Base-by-base conservation (phyloP, 352 stramenopile genomes). In the Lagenidium giganteum region DNA sequence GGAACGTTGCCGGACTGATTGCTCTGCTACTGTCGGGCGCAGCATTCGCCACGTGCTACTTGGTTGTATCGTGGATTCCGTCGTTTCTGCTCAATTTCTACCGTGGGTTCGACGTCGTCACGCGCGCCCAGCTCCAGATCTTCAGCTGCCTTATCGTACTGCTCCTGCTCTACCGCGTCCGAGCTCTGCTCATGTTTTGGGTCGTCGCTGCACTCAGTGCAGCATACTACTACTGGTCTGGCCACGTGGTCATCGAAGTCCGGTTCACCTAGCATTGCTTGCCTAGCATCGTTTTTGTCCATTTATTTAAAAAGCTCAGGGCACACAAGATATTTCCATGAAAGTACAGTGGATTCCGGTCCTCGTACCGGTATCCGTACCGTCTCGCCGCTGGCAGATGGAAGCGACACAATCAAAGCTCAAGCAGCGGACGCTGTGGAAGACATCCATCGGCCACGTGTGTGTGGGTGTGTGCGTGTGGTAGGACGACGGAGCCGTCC, bases 181-280 rank as follows among this genome's bases (percentile, higher is more conserved):
- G 62, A 2, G 40, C 57, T 34, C 35, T 61, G 14, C 70, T 57
- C 61, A 67, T 54, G 51, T 69, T 76, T 27, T 76, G 64, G 67
- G n/a, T 68, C 23, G 16, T 54, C 1, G 8, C 59, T n/a, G 53
- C 32, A 16, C 39, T 40, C 1, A 22, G 60, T 12, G 26, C 45
- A 2, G 46, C 21, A 16, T 80, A 70, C 41, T 80, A 76, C 55
- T 74, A 74, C 43, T 80, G 67, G 64, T 80, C 61, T 4, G 67
- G 67, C 17, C 64, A 80, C 44, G 49, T 66, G 9, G 51, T 70
- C 55, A n/a, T n/a, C n/a, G n/a, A n/a, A n/a, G n/a, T n/a, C n/a
- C n/a, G n/a, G n/a, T n/a, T n/a, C n/a, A n/a, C n/a, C n/a, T n/a
- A n/a, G n/a, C n/a, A n/a, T n/a, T n/a, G n/a, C n/a, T n/a, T n/a